These are phyloP conservation scores for Catenaria anguillulae DNA, from an alignment of 371 early-diverging fungal species.

Conservation along the genomic window DNA sequence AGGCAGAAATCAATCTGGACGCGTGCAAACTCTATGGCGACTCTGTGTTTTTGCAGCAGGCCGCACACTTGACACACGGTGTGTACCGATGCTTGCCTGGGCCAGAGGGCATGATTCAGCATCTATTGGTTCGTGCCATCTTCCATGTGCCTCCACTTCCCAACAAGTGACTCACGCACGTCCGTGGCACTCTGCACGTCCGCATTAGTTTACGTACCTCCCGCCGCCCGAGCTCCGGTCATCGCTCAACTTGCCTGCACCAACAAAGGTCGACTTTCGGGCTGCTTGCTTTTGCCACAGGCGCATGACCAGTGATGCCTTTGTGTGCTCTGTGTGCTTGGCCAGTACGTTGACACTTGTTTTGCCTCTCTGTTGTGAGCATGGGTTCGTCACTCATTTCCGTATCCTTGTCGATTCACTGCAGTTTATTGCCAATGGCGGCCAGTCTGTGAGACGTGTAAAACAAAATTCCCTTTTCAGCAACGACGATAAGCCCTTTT, in stretches of 20 bases:
- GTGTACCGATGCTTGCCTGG: conserved; percentile 47
- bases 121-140: conserved; percentile 50
- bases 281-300: conserved; percentile 96
- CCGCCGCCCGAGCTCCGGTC: conserved; percentile 61
- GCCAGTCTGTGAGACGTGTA: conserved; percentile 62
- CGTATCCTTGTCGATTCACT: background rate
- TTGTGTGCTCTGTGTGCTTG: conserved; percentile 89
- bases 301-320: conserved; percentile 74
- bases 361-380: background rate
- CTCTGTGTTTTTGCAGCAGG: conserved; percentile 83
- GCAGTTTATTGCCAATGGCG: conserved; percentile 56
- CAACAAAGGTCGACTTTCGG: conserved; percentile 76
- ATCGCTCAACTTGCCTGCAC: conserved; percentile 51
- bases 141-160: no score
- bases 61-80: conserved; percentile 78
- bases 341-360: conserved; percentile 48
- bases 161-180: no score
- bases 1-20: conserved; percentile 64
- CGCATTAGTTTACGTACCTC: conserved; percentile 53
- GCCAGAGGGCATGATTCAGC: conserved; percentile 50
- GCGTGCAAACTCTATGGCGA: conserved; percentile 69
- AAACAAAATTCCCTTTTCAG: conserved; percentile 12
- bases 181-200: background rate
- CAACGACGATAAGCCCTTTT: no score
- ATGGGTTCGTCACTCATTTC: background rate